Percentiles rank a stretch among this genome's conserved stretches.
phyloP scores from a whole-genome alignment of 1,284 basidiomycete species.

The Austropuccinia psidii region DNA sequence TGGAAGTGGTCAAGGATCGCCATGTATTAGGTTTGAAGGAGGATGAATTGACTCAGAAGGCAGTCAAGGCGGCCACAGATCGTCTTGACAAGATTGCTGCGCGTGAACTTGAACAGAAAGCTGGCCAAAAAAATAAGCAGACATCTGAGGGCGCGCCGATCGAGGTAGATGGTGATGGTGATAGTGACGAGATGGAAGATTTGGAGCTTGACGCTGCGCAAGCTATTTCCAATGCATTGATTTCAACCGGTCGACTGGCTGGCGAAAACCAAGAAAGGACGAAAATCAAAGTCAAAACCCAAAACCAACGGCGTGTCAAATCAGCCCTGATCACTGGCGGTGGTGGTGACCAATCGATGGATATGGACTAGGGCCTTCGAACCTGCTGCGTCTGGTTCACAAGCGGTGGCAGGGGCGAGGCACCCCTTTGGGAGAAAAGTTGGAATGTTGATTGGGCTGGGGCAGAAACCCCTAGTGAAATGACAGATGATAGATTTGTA shows the following conservation, averaged over 20 bases:
- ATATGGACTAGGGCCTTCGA: neutral
- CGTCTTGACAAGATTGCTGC: slow-evolving; percentile 7
- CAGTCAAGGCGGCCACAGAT: slow-evolving; percentile 25
- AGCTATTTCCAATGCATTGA: slow-evolving; percentile 25
- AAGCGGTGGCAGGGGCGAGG: too few species aligned
- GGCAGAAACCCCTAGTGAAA: too few species aligned
- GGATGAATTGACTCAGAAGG: slow-evolving; percentile 30
- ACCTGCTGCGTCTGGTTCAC: too few species aligned
- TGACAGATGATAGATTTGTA: too few species aligned
- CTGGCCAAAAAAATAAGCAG: neutral
- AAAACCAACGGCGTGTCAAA: neutral
- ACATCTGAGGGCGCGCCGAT: neutral
- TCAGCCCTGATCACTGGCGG: neutral
- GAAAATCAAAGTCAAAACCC: slow-evolving; percentile 22
- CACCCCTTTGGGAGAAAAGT: too few species aligned
- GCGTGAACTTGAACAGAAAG: slow-evolving; percentile 19
- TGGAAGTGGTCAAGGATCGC: slow-evolving; percentile 31
- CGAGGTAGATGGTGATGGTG: neutral
- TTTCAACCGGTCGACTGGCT: neutral
- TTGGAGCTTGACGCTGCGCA: neutral
- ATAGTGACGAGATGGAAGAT: neutral
- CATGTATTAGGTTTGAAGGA: slow-evolving; percentile 30
- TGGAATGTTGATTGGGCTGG: too few species aligned
- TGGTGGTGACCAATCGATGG: slow-evolving; percentile 1
- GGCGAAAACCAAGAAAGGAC: neutral